phyloP scores from a whole-genome alignment of 306 rosid species.

The Lathyrus oleraceus region DNA sequence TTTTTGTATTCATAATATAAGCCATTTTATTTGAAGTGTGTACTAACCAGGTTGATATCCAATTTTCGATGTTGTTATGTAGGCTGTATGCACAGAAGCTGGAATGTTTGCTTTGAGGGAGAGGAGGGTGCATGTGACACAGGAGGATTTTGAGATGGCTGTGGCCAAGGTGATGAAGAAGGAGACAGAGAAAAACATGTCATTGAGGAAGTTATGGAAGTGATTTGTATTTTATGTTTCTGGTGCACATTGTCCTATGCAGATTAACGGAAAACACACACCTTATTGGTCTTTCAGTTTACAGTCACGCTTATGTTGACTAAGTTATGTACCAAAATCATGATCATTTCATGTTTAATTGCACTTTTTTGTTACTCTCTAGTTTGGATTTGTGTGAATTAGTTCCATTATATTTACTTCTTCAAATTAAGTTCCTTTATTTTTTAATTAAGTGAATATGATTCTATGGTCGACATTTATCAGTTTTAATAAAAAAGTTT shows the following conservation, averaged over 20 bases:
- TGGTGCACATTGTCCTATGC: constrained; percentile 20
- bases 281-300: constrained; percentile 17
- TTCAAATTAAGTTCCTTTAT: no score
- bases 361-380: not conserved
- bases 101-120: constrained; percentile 99
- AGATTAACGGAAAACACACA: constrained; percentile 30
- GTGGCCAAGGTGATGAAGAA: constrained; percentile 99
- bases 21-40: not conserved
- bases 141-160: constrained; percentile 99
- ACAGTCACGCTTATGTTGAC: constrained; percentile 28
- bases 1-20: no score
- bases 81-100: constrained; percentile 99
- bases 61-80: constrained; percentile 16
- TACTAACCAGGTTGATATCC: not conserved
- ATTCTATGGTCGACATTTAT: no score
- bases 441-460: no score
- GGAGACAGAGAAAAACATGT: constrained; percentile 95
- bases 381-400: not conserved
- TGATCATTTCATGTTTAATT: constrained; percentile 22
- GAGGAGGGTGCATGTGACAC: constrained; percentile 93
- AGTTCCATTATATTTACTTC: not conserved
- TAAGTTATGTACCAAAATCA: constrained; percentile 37
- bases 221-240: constrained; percentile 43
- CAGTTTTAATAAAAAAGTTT: no score
- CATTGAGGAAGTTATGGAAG: constrained; percentile 96